Evolutionary conservation across 2,329 filamentous ascomycete species (phyloP).

Genomic region (Rhynchosporium graminicola): DNA sequence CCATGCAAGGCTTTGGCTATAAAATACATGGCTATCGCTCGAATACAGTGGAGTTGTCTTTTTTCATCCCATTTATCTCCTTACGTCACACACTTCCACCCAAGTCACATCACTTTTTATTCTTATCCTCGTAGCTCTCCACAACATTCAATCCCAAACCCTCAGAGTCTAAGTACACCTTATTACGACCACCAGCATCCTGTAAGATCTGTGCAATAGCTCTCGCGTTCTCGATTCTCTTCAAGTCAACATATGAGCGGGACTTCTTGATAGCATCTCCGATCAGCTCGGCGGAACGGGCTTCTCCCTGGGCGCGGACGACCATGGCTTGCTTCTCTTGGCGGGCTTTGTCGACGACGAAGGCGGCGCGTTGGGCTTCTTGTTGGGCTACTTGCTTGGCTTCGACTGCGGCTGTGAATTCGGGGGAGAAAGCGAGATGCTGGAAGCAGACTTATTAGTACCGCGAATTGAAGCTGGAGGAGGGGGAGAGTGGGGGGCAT

Average conservation of each 20-base stretch:
- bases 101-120: slow-evolving; percentile 47
- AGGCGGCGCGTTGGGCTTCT: slow-evolving; percentile 94
- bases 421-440: slow-evolving; percentile 73
- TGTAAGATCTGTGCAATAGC: slow-evolving; percentile 86
- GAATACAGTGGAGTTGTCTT: slow-evolving; percentile 52
- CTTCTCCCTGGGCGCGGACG: slow-evolving; percentile 98
- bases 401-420: slow-evolving; percentile 73
- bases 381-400: slow-evolving; percentile 79
- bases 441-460: slow-evolving; percentile 36
- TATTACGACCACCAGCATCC: slow-evolving; percentile 84
- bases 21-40: slow-evolving; percentile 38
- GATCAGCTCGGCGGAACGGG: slow-evolving; percentile 94
- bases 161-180: slow-evolving; percentile 88
- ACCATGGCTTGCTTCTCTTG: slow-evolving; percentile 99
- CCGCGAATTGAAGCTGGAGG: background rate
- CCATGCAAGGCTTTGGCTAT: slow-evolving; percentile 17
- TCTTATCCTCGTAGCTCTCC: slow-evolving; percentile 48
- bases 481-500: slow-evolving; percentile 42
- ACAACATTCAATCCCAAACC: slow-evolving; percentile 90
- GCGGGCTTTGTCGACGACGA: slow-evolving; percentile 96
- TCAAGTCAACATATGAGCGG: slow-evolving; percentile 92
- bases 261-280: slow-evolving; percentile 99
- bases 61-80: slow-evolving; percentile 10
- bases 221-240: slow-evolving; percentile 96
- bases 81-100: slow-evolving; percentile 21